Base-by-base conservation (phyloP, 2,329 filamentous ascomycete species). In the Penicillium psychrosexuale region DNA sequence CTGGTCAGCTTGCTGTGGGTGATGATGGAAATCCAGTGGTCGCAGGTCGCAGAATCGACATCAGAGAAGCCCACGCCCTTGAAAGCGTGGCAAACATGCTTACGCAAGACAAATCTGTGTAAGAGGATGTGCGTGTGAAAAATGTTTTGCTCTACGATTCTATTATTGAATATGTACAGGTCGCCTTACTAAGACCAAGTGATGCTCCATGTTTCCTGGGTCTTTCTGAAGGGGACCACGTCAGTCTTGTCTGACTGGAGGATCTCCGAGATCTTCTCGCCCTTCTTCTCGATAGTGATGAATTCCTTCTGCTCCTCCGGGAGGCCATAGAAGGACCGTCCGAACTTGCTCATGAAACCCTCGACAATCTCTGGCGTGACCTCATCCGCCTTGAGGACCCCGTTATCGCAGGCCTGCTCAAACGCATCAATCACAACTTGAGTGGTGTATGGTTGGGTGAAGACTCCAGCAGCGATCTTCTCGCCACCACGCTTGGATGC, bases 211-310 rank as follows among this genome's bases (percentile, higher is more conserved):
- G 70, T 85, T 65, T 78, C 72, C 75, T 87, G 80, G 3, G 84
- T 84, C 61, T 81, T 79, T 53, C 84, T 76, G 68, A 87, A 89
- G 9, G 85, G 84, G 59, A 89, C 84, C 39, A 90, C 82, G 67
- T 86, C 82, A 12, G 85, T 73, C 36, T 80, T 80, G 12, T 80
- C 75, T 27, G 78, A 82, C 66, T 74, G 78, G 52, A 89, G 66
- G 37, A 81, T 76, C 54, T 82, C 77, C 28, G 76, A 72, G 36
- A 89, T 80, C 57, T 74, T 79, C 63, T 80, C 80, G n/a, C 75
- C 77, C 45, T 78, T 78, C 70, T 78, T 83, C 63, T 76, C 81
- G 58, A 89, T 69, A 51, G 82, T 74, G 63, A 89, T 83, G 60
- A 76, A 81, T 65, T 76, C 63, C 56, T 70, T 67, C 72, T 74